Base-by-base conservation (phyloP, 1,284 basidiomycete species). In the Violaceomyces palustris region DNA sequence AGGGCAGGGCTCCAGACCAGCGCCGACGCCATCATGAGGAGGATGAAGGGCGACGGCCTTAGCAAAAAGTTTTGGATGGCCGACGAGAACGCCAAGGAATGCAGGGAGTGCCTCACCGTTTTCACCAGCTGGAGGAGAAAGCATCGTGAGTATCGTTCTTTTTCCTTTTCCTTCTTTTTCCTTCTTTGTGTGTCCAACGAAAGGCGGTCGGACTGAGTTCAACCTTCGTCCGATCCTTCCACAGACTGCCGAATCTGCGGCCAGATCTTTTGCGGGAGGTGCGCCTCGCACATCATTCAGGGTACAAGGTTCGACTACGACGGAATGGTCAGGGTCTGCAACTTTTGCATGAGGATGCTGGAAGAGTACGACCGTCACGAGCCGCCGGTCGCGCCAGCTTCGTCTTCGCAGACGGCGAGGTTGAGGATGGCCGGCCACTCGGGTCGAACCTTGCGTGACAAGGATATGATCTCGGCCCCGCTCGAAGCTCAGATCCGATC, bases 251-350 rank as follows among this genome's bases (percentile, higher is more conserved):
- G 71, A 22, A 64, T 69, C 40, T 73, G 71, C 35, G 69, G 67
- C 12, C 69, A 70, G 44, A 73, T 74, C 35, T 74, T 72, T 31
- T 74, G 73, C 51, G 50, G 58, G 29, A 44, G 61, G 89, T 68
- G 93, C 73, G 92, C 93, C 3, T 91, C 90, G n/a, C 93, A 96
- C 67, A 87, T 97, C 64, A 90, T 98, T 74, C 89, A 91, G 53
- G 92, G 89, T 6, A 81, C 83, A n/a, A 83, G 90, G 1, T 97
- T 94, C 69, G 90, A 90, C 6, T 86, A 90, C 50, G 84, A 92
- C 43, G 90, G 89, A 23, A 87, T 87, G 81, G 81, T 97, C 44
- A 82, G 93, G 46, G 86, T 92, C 10, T 97, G 92, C 76, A 94
- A 96, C 67, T 79, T 94, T 17, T 98, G 94, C 73, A 78, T 94